Base-by-base conservation (phyloP, 306 rosid species). In the Elaeagnus macrophylla region DNA sequence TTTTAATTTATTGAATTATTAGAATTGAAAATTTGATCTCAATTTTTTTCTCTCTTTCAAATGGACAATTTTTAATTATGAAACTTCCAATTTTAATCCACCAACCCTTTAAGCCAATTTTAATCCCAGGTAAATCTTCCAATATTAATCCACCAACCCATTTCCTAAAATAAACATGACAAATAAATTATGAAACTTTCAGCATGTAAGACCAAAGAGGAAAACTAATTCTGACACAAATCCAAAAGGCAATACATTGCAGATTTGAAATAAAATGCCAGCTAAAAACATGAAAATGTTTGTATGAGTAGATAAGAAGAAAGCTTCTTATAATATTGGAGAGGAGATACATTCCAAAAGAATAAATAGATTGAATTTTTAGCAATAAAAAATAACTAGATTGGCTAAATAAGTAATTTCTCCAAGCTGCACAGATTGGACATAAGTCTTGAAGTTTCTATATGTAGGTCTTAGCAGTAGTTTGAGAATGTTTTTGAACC, bases 81-180 rank as follows among this genome's bases (percentile, higher is more conserved):
- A n/a, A n/a, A n/a, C n/a, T n/a, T n/a, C n/a, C n/a, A n/a, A n/a
- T n/a, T n/a, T n/a, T n/a, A n/a, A n/a, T n/a, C n/a, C n/a, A n/a
- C n/a, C n/a, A n/a, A n/a, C n/a, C n/a, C n/a, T n/a, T n/a, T n/a
- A n/a, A n/a, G n/a, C n/a, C n/a, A n/a, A n/a, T n/a, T n/a, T n/a
- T n/a, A n/a, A 84, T 58, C 56, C 93, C 89, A 0, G 97, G 96
- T 74, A 91, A 54, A 48, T 86, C 97, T 70, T 86, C 97, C 78
- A 91, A 67, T 61, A 84, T 91, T 72, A 91, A 65, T 57, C 97
- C 97, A 60, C 96, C 97, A 59, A 91, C 96, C 69, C 66, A 81
- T 75, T 91, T 91, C 75, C 97, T 91, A 56, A 66, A 44, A 72
- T 58, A 80, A 69, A 64, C 56, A 53, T 7, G 36, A 10, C 8